Evolutionary conservation across 108 stramenopile species (phyloP).

Genomic region (Craspedostauros australis): DNA sequence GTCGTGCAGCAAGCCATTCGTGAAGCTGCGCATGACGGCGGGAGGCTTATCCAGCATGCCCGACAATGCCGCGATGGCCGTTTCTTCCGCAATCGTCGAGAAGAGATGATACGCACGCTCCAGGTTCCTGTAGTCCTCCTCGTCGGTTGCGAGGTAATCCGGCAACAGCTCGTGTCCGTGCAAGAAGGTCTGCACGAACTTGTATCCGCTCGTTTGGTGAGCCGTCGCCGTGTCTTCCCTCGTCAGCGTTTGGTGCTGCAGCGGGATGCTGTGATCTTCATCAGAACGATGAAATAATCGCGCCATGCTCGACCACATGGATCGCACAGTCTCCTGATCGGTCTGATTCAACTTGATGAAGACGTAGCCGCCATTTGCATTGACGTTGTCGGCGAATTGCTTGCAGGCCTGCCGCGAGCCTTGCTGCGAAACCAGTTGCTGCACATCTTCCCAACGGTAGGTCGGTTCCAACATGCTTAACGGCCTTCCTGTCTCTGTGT

Average conservation of each 20-base stretch:
- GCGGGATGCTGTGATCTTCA: neutral
- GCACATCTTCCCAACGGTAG: neutral
- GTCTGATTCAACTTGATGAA: conserved; percentile 7
- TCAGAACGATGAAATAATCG: conserved; percentile 1
- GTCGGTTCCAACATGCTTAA: neutral
- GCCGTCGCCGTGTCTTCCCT: conserved; percentile 2
- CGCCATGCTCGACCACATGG: conserved; percentile 16
- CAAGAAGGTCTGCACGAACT: conserved; percentile 12
- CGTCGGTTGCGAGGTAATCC: neutral
- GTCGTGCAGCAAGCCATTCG: conserved; percentile 4
- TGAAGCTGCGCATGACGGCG: neutral
- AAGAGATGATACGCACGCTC: conserved; percentile 1
- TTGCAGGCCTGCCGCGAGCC: no score
- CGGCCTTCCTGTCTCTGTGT: neutral
- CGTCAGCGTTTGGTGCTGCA: conserved; percentile 5
- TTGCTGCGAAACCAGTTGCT: no score
- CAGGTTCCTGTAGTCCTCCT: neutral
- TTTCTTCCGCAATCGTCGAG: conserved; percentile 4
- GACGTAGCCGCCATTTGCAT: conserved; percentile 6
- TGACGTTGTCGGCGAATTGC: neutral
- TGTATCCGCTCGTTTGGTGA: conserved; percentile 11
- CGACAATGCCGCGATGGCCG: neutral
- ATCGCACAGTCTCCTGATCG: neutral
- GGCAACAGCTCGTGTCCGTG: neutral
- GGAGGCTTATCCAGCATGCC: neutral